Evolutionary conservation across 2,329 filamentous ascomycete species (phyloP), one percentile per base, ranked within the genome.

Genomic region (Paracoccidioides lutzii): DNA sequence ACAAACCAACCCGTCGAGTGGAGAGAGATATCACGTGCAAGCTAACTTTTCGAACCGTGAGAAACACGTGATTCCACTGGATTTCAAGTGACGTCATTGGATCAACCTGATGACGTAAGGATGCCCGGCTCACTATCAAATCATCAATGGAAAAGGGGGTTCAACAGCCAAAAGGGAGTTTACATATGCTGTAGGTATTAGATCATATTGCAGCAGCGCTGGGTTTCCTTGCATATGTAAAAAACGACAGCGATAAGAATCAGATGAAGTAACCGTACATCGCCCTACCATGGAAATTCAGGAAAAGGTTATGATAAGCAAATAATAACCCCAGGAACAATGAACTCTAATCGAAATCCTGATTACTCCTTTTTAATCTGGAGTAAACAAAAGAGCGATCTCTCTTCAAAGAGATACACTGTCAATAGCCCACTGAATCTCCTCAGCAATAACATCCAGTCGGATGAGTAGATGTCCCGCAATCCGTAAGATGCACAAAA

Each of bases 391-490:
- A 50, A 15, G 5, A 22, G 35, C 3, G n/a, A 28, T 30, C 48
- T 28, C 8, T 38, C 15, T 15, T 28, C 48, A 38, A 12, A 33
- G 7, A 44, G 12, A 15, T 49, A n/a, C 42, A 45, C 42, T 60
- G 54, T 54, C 58, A 59, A 62, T 46, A 38, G 70, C 70, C 71
- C 70, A 73, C 43, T 54, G 54, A 7, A 73, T 63, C 57, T 70
- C 70, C 28, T 65, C 59, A 5, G 65, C 68, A 50, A 74, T 61
- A 15, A 69, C 60, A 44, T 73, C 71, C 12, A 71, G 71, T 43
- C 63, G 60, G 6, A 65, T 55, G 37, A 71, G 52, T 56, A 72
- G 66, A 62, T 73, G 71, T 2, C 71, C 71, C 70, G 58, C 67
- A 69, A 15, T 69, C 67, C 8, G 62, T 58, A 37, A 72, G 15